A percentile compares a stretch with the other conserved stretches of the same genome.
phyloP scores from a whole-genome alignment of 352 stramenopile species.

The Phytophthora kernoviae region DNA sequence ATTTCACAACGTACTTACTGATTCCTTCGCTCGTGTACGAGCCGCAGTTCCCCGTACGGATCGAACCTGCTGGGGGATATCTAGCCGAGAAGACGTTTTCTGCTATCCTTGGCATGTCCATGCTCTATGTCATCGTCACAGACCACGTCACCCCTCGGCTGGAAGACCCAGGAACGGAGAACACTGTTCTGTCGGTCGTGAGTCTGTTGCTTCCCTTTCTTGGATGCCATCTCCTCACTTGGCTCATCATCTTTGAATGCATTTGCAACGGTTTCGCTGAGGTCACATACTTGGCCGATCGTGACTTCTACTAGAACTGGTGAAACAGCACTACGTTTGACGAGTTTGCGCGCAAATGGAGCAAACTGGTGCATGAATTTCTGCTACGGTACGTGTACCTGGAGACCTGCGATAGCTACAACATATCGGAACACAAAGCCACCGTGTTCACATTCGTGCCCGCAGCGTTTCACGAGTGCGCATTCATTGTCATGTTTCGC shows the following conservation, averaged over 20 bases:
- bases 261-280: constrained; percentile 96
- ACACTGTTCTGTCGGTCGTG: constrained; percentile 62
- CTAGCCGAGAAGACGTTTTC: constrained; percentile 78
- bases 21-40: constrained; percentile 95
- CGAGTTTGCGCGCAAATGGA: constrained; percentile 95
- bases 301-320: constrained; percentile 97
- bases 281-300: constrained; percentile 89
- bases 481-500: constrained; percentile 95
- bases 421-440: constrained; percentile 70
- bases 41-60: constrained; percentile 90
- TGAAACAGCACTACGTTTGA: constrained; percentile 96
- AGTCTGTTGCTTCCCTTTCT: constrained; percentile 94
- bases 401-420: constrained; percentile 76
- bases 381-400: constrained; percentile 88
- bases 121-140: constrained; percentile 92
- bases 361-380: constrained; percentile 97
- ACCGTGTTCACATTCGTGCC: constrained; percentile 94
- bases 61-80: constrained; percentile 85
- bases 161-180: constrained; percentile 65
- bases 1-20: constrained; percentile 75
- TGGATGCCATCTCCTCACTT: constrained; percentile 95
- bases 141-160: constrained; percentile 89
- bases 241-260: constrained; percentile 97
- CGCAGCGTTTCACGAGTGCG: constrained; percentile 94
- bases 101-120: constrained; percentile 76